phyloP scores from a whole-genome alignment of 2,329 filamentous ascomycete species.

The Zymoseptoria ardabiliae region DNA sequence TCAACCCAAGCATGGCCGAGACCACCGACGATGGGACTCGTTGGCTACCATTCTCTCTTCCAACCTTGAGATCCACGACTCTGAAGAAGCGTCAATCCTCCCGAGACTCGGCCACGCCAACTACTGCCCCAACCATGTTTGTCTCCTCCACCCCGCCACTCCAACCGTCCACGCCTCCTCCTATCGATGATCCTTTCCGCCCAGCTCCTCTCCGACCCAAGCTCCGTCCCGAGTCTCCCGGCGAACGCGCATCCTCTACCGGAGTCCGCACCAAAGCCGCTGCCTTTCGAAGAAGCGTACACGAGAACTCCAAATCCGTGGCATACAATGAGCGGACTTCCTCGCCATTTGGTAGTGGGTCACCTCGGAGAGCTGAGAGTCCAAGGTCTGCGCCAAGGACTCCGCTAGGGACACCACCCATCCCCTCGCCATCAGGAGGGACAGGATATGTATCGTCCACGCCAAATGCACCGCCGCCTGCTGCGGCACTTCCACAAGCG shows the following conservation, averaged over 20 bases:
- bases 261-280: background rate
- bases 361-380: background rate
- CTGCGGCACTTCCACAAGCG: background rate
- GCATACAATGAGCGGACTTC: background rate
- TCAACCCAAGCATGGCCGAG: background rate
- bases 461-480: background rate
- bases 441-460: background rate
- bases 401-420: background rate
- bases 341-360: background rate
- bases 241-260: background rate
- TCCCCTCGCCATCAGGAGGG: background rate
- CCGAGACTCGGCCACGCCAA: background rate
- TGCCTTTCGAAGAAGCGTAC: background rate
- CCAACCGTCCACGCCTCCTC: background rate
- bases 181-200: background rate
- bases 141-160: background rate
- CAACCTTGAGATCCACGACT: background rate
- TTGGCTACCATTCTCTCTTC: background rate
- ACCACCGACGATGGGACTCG: background rate
- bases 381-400: background rate
- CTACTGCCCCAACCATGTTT: background rate
- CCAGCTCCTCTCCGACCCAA: background rate
- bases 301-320: conserved; percentile 4
- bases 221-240: background rate
- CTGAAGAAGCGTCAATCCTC: background rate